Evolutionary conservation across 805 yeast species (phyloP).

Genomic region (Pichia manshurica): DNA sequence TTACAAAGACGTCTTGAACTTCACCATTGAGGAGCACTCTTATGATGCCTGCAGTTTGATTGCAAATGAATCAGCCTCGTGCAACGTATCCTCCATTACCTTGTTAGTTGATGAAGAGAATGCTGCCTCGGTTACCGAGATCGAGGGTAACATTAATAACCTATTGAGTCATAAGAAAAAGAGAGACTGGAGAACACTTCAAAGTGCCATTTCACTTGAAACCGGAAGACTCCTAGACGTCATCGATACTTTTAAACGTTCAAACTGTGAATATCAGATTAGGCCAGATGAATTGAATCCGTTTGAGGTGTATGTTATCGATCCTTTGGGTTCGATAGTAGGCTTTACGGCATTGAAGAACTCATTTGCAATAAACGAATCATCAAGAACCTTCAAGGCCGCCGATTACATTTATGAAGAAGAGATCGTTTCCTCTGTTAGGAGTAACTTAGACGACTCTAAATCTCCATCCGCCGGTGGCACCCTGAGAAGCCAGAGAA

Average conservation of each 20-base stretch:
- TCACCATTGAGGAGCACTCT: constrained; percentile 23
- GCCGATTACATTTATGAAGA: constrained; percentile 1
- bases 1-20: constrained; percentile 45
- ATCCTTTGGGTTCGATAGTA: constrained; percentile 76
- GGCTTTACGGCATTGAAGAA: constrained; percentile 69
- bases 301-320: constrained; percentile 66
- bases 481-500: constrained; percentile 24
- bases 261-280: constrained; percentile 41
- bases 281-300: constrained; percentile 73
- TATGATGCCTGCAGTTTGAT: neutral
- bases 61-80: neutral
- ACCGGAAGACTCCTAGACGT: constrained; percentile 36
- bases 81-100: constrained; percentile 15
- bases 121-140: constrained; percentile 24
- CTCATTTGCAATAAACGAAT: constrained; percentile 37
- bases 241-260: constrained; percentile 30
- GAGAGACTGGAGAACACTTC: constrained; percentile 48
- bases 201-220: constrained; percentile 41
- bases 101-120: constrained; percentile 22
- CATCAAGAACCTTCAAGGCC: constrained; percentile 14
- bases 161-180: constrained; percentile 25
- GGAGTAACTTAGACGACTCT: neutral
- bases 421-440: constrained; percentile 1
- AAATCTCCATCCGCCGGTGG: neutral
- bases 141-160: constrained; percentile 25